Evolutionary conservation across 2,329 filamentous ascomycete species (phyloP).

Genomic region (Phyllachora maydis): DNA sequence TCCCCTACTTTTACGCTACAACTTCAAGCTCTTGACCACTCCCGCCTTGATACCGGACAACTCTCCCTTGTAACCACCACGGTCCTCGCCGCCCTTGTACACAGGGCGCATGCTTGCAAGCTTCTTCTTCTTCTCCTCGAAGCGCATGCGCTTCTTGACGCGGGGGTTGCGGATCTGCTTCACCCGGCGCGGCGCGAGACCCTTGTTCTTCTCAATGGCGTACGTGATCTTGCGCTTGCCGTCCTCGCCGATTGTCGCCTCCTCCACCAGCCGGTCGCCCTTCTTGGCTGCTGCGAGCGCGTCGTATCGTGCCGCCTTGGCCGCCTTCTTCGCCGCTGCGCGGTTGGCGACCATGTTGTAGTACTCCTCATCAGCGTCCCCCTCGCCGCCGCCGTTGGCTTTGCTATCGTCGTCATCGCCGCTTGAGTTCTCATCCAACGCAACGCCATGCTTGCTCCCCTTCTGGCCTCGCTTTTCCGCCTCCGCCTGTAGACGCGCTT

Average conservation of each 20-base stretch:
- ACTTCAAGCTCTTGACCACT: constrained; percentile 80
- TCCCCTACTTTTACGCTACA: too few species aligned
- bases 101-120: constrained; percentile 65
- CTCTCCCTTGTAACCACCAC: constrained; percentile 78
- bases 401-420: constrained; percentile 42
- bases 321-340: constrained; percentile 51
- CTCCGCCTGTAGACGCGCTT: constrained; percentile 71
- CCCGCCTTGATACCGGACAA: constrained; percentile 88
- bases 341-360: constrained; percentile 70
- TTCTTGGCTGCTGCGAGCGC: constrained; percentile 41
- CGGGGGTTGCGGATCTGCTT: constrained; percentile 90
- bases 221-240: constrained; percentile 89
- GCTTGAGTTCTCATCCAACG: constrained; percentile 42
- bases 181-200: constrained; percentile 68
- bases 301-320: constrained; percentile 38
- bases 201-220: constrained; percentile 95
- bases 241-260: constrained; percentile 53
- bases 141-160: constrained; percentile 97
- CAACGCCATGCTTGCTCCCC: constrained; percentile 38
- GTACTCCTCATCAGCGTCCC: constrained; percentile 51
- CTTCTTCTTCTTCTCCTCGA: constrained; percentile 95
- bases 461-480: constrained; percentile 66
- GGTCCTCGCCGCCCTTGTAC: constrained; percentile 70
- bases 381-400: constrained; percentile 24
- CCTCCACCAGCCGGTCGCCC: constrained; percentile 39